Evolutionary conservation across 1,284 basidiomycete species (phyloP).

Genomic region (Pholiota adiposa): DNA sequence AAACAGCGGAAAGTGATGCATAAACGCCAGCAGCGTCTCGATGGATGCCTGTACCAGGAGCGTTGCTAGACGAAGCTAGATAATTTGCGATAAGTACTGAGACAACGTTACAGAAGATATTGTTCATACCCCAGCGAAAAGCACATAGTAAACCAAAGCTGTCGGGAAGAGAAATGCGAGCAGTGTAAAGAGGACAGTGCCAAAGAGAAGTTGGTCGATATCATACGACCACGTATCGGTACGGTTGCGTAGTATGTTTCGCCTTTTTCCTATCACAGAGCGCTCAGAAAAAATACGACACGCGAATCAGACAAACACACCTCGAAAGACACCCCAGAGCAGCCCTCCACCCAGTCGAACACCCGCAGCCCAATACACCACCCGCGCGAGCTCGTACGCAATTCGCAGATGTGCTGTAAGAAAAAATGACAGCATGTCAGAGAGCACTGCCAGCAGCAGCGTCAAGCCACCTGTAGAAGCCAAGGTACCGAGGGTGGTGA

Average conservation of each 20-base stretch:
- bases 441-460: slow-evolving; percentile 65
- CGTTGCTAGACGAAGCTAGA: slow-evolving; percentile 64
- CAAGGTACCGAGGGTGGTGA: slow-evolving; percentile 56
- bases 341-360: slow-evolving; percentile 62
- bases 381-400: slow-evolving; percentile 70
- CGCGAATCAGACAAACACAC: slow-evolving; percentile 43
- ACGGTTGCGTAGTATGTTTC: slow-evolving; percentile 82
- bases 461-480: slow-evolving; percentile 72
- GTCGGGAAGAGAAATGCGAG: slow-evolving; percentile 93
- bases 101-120: neutral
- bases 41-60: slow-evolving; percentile 64
- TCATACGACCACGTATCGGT: slow-evolving; percentile 92
- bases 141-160: slow-evolving; percentile 81
- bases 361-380: slow-evolving; percentile 65
- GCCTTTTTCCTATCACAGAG: slow-evolving; percentile 71
- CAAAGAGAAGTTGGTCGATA: slow-evolving; percentile 91
- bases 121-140: slow-evolving; percentile 75
- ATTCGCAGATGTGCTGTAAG: slow-evolving; percentile 74
- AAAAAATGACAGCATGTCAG: slow-evolving; percentile 69
- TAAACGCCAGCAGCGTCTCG: slow-evolving; percentile 69
- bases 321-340: slow-evolving; percentile 94
- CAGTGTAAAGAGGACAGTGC: slow-evolving; percentile 94
- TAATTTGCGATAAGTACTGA: neutral
- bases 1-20: slow-evolving; percentile 94
- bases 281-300: neutral